Percentiles rank a stretch among this genome's conserved stretches.
Conservation (phyloP, 805 yeast genomes). For the Suhomyces sp. region DNA sequence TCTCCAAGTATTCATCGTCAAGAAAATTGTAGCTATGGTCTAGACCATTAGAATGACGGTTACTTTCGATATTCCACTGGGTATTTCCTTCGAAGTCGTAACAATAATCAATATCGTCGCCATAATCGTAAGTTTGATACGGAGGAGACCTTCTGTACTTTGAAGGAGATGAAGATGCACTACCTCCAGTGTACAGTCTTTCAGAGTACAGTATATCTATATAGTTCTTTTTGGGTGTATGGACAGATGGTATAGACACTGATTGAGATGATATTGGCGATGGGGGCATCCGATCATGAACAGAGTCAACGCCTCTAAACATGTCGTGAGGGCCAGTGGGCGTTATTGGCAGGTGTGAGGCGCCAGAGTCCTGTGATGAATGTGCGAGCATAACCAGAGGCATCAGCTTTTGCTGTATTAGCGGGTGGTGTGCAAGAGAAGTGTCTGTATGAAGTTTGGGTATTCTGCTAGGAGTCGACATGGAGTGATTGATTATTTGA, state of each 20-base stretch:
- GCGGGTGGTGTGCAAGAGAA: neutral
- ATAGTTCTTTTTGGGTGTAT: constrained; percentile 18
- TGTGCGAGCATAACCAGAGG: neutral
- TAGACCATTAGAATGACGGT: constrained; percentile 1
- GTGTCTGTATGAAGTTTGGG: constrained; percentile 5
- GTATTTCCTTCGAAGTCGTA: constrained; percentile 11
- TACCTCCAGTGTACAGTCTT: constrained; percentile 8
- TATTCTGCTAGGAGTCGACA: constrained; percentile 12
- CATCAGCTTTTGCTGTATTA: neutral
- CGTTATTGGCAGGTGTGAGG: neutral
- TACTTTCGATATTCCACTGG: constrained; percentile 4
- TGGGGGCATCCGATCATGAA: neutral
- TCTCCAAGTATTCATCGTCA: constrained; percentile 10
- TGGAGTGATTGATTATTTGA: constrained; percentile 7
- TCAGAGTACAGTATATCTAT: constrained; percentile 12
- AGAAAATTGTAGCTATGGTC: constrained; percentile 7
- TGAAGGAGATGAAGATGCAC: constrained; percentile 31
- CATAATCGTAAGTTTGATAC: constrained; percentile 14
- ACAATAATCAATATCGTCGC: constrained; percentile 9
- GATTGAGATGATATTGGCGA: constrained; percentile 10
- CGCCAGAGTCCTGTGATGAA: neutral
- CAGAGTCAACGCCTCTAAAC: neutral
- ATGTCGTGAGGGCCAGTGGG: neutral
- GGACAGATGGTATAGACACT: constrained; percentile 4
- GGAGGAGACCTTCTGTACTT: constrained; percentile 24